Percentiles rank a stretch among this genome's conserved stretches.
Evolutionary conservation across 176 grass and related monocot species (phyloP).

Genomic region (Miscanthus lutarioriparius): DNA sequence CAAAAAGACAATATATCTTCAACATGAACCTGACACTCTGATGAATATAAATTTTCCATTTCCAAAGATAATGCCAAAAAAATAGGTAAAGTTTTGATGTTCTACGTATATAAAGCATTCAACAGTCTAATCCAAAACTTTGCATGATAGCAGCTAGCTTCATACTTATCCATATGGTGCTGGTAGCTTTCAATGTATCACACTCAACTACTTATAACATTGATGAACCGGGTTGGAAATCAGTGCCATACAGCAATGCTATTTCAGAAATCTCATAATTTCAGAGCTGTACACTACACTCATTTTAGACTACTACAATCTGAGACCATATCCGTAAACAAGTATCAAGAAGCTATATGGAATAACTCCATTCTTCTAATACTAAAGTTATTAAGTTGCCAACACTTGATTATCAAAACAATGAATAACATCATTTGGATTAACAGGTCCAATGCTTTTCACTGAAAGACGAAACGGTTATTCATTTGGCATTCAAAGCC

Average conservation of each 20-base stretch:
- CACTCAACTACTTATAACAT: background rate
- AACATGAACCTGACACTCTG: background rate
- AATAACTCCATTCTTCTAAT: background rate
- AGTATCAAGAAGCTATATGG: background rate
- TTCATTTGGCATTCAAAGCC: background rate
- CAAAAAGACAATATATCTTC: background rate
- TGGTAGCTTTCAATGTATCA: background rate
- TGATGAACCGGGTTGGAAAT: background rate
- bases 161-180: background rate
- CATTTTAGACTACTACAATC: background rate
- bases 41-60: background rate
- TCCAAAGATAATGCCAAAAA: background rate
- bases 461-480: background rate
- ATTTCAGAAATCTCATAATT: slow-evolving; percentile 8
- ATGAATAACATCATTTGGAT: background rate
- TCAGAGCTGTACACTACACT: background rate
- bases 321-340: background rate
- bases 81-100: background rate
- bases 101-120: background rate
- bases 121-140: background rate
- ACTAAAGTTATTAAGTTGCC: background rate
- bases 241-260: background rate
- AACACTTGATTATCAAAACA: background rate
- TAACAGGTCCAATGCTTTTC: background rate
- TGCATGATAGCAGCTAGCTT: background rate